Conservation (phyloP, 495 filamentous ascomycete genomes). For the Hypoxylon crocopeplum region DNA sequence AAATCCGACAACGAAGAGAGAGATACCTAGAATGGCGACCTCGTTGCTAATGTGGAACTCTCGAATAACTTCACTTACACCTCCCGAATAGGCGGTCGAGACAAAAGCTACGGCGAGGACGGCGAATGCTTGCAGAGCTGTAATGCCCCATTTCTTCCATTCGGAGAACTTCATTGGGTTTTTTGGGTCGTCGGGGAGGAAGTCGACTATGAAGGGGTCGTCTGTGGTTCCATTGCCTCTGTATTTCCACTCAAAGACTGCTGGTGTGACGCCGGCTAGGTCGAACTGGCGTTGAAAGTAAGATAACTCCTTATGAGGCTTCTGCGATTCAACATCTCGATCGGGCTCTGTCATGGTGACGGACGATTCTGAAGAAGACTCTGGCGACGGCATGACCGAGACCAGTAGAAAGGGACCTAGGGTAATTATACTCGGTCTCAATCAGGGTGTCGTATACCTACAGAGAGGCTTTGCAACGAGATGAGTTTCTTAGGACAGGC, state of each 20-base stretch:
- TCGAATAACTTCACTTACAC: constrained; percentile 64
- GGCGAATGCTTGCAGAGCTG: constrained; percentile 66
- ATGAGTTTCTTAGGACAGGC: too few relatives aligned
- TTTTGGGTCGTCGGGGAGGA: constrained; percentile 72
- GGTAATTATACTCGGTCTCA: too few relatives aligned
- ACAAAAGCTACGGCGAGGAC: constrained; percentile 79
- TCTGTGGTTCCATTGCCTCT: constrained; percentile 73
- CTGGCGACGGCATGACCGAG: constrained; percentile 19
- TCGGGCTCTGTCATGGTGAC: constrained; percentile 25
- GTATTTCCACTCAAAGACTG: constrained; percentile 66
- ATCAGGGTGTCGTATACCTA: too few relatives aligned
- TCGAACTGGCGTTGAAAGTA: constrained; percentile 43
- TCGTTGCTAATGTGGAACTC: constrained; percentile 67
- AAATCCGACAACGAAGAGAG: constrained; percentile 78
- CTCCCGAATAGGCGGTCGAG: constrained; percentile 78
- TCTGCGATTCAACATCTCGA: constrained; percentile 27
- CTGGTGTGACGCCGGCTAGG: constrained; percentile 47
- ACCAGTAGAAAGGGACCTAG: too few relatives aligned
- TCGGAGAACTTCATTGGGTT: constrained; percentile 73
- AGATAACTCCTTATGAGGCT: constrained; percentile 12
- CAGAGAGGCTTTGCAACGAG: too few relatives aligned
- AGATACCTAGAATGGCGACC: constrained; percentile 70
- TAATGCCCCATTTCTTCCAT: constrained; percentile 74
- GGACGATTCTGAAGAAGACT: constrained; percentile 33
- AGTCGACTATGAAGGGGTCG: constrained; percentile 77